These are phyloP conservation scores for Triticum turgidum DNA, from an alignment of 176 grass and related monocot species.

Conservation along the genomic window DNA sequence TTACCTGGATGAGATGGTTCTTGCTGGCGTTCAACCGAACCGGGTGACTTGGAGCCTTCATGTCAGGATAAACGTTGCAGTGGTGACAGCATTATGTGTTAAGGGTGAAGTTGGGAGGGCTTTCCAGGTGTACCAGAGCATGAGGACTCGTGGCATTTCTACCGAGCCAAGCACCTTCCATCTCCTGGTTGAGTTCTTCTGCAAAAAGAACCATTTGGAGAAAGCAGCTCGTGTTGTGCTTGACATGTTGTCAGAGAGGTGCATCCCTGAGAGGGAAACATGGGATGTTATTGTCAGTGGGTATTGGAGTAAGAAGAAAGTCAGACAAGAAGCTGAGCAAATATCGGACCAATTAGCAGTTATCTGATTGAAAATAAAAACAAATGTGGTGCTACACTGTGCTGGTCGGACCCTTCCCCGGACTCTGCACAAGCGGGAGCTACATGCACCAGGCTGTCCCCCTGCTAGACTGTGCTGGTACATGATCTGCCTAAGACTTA, in stretches of 20 bases:
- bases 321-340: conserved; percentile 46
- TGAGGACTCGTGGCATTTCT: conserved; percentile 62
- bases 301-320: conserved; percentile 62
- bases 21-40: conserved; percentile 64
- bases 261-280: conserved; percentile 64
- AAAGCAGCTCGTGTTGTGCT: conserved; percentile 58
- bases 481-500: not conserved
- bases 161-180: conserved; percentile 60
- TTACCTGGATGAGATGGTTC: conserved; percentile 87
- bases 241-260: conserved; percentile 81
- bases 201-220: conserved; percentile 57
- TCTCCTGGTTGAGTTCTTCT: conserved; percentile 60
- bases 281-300: conserved; percentile 61
- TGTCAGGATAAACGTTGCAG: conserved; percentile 68
- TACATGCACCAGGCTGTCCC: too few relatives aligned
- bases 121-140: conserved; percentile 71
- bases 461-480: conserved; percentile 19
- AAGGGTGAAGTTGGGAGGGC: conserved; percentile 49
- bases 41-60: conserved; percentile 80
- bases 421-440: too few relatives aligned
- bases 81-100: conserved; percentile 55
- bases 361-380: conserved; percentile 31
- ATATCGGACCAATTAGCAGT: conserved; percentile 40
- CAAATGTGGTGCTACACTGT: conserved; percentile 11
- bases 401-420: not conserved